Base-by-base conservation (phyloP, 495 filamentous ascomycete species). In the Trichoderma erinaceum region DNA sequence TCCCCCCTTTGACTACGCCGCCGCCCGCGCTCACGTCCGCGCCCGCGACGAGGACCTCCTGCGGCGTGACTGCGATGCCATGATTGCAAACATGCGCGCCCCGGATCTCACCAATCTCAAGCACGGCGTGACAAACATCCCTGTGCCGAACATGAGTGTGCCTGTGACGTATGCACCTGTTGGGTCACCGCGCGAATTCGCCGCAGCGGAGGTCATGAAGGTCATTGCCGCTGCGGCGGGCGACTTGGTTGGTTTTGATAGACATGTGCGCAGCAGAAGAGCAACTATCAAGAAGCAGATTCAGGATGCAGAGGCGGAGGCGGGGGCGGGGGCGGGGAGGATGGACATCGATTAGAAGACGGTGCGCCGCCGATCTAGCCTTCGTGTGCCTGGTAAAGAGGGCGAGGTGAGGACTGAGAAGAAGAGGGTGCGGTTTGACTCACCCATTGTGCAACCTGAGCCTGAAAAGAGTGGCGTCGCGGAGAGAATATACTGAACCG, bases 331-430 rank as follows among this genome's bases (percentile, higher is more conserved):
- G 64, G 4, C 41, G 3, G 27, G 1, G 8, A 2, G 29, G 29
- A 66, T 66, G 64, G 35, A 66, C 41, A 41, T 46, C 41, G 64
- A 66, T n/a, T 38, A 66, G 48, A 52, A 52, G 18, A 10, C 48
- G 48, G 48, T n/a, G 48, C 48, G 48, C 18, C 16, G n/a, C 18
- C 16, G n/a, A 23, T 52, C 48, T n/a, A 52, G 48, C 48, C 48
- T 52, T 10, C n/a, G 16, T 10, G 18, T 6, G 18, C 48, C 48
- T 25, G 6, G 18, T 52, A 16, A 16, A 10, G 13, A n/a, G 15
- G 18, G 18, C 48, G 35, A 38, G 35, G 35, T 38, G 35, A 50
- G 16, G 46, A 8, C 46, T 16, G n/a, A n/a, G n/a, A n/a, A 21
- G 46, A 50, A 50, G 46, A 50, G 15, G 7, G 46, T 50, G 15